These are phyloP conservation scores for Boletus patriciae DNA, from an alignment of 768 basidiomycete species.

Conservation along the genomic window DNA sequence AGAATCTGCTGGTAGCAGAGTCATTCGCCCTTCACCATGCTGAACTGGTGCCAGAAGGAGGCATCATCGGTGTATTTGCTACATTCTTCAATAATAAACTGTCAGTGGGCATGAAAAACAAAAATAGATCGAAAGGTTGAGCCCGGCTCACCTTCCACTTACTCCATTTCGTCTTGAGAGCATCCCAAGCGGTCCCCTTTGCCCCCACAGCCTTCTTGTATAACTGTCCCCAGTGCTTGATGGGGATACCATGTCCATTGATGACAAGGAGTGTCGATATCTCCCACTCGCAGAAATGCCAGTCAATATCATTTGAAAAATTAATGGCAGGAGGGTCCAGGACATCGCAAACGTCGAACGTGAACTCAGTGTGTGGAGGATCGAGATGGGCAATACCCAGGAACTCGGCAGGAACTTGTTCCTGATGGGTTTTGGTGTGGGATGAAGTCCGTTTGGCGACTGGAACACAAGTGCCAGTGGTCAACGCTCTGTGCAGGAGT, in stretches of 20 bases:
- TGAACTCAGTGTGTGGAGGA: not conserved
- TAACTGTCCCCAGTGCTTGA: slow-evolving; percentile 25
- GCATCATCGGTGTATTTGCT: not conserved
- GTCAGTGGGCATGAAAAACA: not conserved
- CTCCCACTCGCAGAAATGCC: not conserved
- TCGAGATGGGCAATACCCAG: not conserved
- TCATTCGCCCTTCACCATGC: not conserved
- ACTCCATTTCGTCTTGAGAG: slow-evolving; percentile 12
- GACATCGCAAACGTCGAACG: not conserved
- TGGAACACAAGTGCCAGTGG: no score
- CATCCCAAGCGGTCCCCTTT: slow-evolving; percentile 10
- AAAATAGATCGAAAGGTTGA: no score
- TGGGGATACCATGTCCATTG: not conserved
- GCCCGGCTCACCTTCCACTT: slow-evolving; percentile 14
- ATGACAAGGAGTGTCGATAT: not conserved
- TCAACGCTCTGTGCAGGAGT: no score
- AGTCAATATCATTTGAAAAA: not conserved
- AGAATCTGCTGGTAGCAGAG: slow-evolving; percentile 1
- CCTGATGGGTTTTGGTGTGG: no score
- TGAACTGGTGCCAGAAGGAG: not conserved
- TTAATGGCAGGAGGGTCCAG: not conserved
- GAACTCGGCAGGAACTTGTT: not conserved
- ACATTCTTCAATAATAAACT: not conserved
- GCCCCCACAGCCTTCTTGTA: not conserved
- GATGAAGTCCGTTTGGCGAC: no score